Evolutionary conservation across 2,329 filamentous ascomycete genomes (phyloP).

Genomic region (Aspergillus ibericus): DNA sequence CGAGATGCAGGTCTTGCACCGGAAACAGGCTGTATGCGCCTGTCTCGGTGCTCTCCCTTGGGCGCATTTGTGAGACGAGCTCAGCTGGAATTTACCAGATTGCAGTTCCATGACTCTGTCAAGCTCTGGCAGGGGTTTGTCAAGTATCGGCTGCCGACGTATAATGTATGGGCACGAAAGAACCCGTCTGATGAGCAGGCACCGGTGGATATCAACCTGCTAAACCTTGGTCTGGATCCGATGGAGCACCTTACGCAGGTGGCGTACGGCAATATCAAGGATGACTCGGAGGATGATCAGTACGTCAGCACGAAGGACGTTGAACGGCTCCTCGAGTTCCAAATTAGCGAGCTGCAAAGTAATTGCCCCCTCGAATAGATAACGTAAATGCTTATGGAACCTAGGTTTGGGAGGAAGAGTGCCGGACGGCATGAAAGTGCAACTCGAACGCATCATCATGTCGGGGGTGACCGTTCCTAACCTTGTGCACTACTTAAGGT

Average conservation of each 20-base stretch:
- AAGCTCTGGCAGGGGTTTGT: conserved; percentile 82
- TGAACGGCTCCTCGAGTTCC: conserved; percentile 79
- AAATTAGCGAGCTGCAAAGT: conserved; percentile 86
- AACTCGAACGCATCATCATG: conserved; percentile 67
- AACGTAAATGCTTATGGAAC: not conserved
- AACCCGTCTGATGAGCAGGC: conserved; percentile 48
- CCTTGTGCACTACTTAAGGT: conserved; percentile 74
- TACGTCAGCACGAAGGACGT: conserved; percentile 74
- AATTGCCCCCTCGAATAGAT: conserved; percentile 28
- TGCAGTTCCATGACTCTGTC: conserved; percentile 77
- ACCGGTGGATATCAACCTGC: conserved; percentile 64
- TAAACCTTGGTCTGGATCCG: conserved; percentile 57
- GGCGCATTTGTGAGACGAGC: conserved; percentile 77
- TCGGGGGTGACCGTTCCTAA: conserved; percentile 69
- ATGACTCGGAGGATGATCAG: conserved; percentile 42
- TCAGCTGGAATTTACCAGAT: conserved; percentile 73
- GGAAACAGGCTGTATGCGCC: conserved; percentile 55
- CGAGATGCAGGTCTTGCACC: conserved; percentile 54
- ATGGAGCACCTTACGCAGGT: conserved; percentile 50
- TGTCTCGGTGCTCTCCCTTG: conserved; percentile 74
- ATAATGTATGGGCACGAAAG: conserved; percentile 57
- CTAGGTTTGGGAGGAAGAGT: conserved; percentile 74
- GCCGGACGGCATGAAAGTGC: conserved; percentile 69
- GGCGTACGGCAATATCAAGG: conserved; percentile 51
- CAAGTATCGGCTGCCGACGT: conserved; percentile 75